Percentiles rank a stretch among this genome's conserved stretches.
Evolutionary conservation across 441 rosid species (phyloP).

Genomic region (Adansonia gregorii): DNA sequence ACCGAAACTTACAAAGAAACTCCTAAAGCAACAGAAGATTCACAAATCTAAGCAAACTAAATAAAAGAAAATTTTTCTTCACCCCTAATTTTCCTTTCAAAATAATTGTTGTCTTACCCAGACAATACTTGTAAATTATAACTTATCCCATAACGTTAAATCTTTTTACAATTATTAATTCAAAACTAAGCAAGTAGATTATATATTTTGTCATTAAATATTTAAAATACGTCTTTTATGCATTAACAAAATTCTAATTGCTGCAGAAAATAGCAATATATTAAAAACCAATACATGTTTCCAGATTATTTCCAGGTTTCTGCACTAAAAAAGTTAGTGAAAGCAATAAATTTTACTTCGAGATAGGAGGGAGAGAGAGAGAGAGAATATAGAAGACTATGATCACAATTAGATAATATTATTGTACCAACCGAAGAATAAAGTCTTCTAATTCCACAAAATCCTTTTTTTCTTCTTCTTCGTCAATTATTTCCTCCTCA

Average conservation of each 20-base stretch:
- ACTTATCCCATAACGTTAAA: background rate
- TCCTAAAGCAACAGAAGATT: background rate
- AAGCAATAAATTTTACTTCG: conserved; percentile 9
- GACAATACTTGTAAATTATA: background rate
- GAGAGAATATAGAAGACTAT: background rate
- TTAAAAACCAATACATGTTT: background rate
- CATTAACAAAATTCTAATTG: background rate
- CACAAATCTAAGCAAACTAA: background rate
- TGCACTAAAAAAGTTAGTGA: conserved; percentile 5
- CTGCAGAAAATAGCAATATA: background rate
- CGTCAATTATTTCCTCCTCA: conserved; percentile 87
- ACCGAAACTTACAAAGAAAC: background rate
- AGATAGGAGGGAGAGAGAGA: conserved; percentile 5
- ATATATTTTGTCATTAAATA: background rate
- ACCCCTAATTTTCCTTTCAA: background rate
- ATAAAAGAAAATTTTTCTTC: background rate
- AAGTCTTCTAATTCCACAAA: conserved; percentile 81
- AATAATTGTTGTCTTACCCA: conserved; percentile 1
- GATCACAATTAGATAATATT: conserved; percentile 27
- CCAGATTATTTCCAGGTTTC: background rate
- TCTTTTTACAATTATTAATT: conserved; percentile 3
- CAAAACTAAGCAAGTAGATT: background rate
- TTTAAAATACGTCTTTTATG: background rate
- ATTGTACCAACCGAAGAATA: conserved; percentile 80
- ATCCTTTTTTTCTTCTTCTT: conserved; percentile 77